Base-by-base conservation (phyloP, 768 basidiomycete genomes). In the Asterophora parasitica region DNA sequence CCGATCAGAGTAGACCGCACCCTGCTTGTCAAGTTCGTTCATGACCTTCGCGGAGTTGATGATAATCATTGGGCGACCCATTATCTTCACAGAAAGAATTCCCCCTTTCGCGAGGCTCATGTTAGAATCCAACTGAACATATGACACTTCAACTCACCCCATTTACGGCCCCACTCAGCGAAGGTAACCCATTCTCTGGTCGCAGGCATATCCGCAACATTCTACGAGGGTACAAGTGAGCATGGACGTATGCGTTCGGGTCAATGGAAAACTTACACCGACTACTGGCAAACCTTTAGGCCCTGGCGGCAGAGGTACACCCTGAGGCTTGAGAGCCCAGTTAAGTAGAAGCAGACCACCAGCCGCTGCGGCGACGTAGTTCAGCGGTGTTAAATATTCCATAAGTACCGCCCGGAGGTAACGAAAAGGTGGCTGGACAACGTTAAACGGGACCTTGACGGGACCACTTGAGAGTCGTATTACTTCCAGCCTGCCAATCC, bases 121-220 rank as follows among this genome's bases (percentile, higher is more conserved):
- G 42, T 36, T 35, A 11, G 33, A 38, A 13, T 9, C 23, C 23
- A 23, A 23, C 23, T 23, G 7, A 39, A 7, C 23, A 34, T 23
- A 15, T 16, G 40, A 9, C 23, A 8, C 4, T 19, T 16, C 39
- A 2, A 17, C 69, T 1, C 38, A 74, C 80, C 79, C 52, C 72
- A 82, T 63, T 73, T 72, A n/a, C 63, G 62, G 2, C 77, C 73
- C 74, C 79, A 74, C 35, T 78, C 69, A 4, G 76, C 62, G 50
- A 71, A 79, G 1, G 66, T 72, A 17, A 75, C 53, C 77, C 78
- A 81, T 27, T 70, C 70, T 34, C 70, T 65, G 20, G 62, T 52
- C 0, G 59, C 51, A 0, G 79, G 74, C 67, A 79, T 70, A 44
- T 76, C 69, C 15, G 69, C 57, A 10, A 76, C 61, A 64, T 76